Percentiles rank a stretch among this genome's conserved stretches.
Conservation (phyloP, 2,329 filamentous ascomycete genomes). For the Fusarium nurragi region DNA sequence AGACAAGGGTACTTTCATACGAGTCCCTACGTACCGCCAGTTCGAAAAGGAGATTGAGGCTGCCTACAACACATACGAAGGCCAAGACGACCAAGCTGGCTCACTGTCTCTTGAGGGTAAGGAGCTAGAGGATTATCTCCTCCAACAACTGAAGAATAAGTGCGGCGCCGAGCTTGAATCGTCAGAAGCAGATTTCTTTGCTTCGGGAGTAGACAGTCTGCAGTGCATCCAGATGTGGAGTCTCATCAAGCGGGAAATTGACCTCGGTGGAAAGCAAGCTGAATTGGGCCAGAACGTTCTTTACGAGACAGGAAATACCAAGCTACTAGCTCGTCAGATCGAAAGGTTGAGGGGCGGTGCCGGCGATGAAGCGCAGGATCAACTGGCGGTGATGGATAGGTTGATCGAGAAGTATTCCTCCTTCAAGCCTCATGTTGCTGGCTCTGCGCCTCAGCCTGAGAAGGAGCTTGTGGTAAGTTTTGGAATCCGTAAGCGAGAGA, state of each 20-base stretch:
- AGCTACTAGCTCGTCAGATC: slow-evolving; percentile 34
- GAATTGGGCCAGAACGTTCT: slow-evolving; percentile 65
- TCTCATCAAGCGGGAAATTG: slow-evolving; percentile 60
- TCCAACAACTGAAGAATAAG: slow-evolving; percentile 46
- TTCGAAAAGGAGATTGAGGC: slow-evolving; percentile 57
- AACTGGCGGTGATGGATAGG: slow-evolving; percentile 47
- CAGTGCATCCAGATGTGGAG: slow-evolving; percentile 66
- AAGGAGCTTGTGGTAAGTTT: slow-evolving; percentile 47
- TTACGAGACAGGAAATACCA: slow-evolving; percentile 59
- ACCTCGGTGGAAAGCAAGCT: slow-evolving; percentile 53
- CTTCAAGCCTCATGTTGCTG: slow-evolving; percentile 42
- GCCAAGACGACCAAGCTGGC: slow-evolving; percentile 2
- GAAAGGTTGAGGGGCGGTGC: slow-evolving; percentile 37
- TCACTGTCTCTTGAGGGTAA: neutral
- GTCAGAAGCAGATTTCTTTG: slow-evolving; percentile 62
- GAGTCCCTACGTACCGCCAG: slow-evolving; percentile 57
- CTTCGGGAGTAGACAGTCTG: slow-evolving; percentile 65
- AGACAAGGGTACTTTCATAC: slow-evolving; percentile 65
- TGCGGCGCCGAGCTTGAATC: slow-evolving; percentile 9
- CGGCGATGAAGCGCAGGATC: slow-evolving; percentile 24
- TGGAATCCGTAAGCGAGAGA: rapidly evolving
- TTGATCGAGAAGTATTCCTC: slow-evolving; percentile 52
- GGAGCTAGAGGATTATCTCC: slow-evolving; percentile 48
- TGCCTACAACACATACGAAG: slow-evolving; percentile 46
- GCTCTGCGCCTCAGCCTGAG: slow-evolving; percentile 35